Evolutionary conservation across 2,329 filamentous ascomycete species (phyloP), one percentile per base, ranked within the genome.

Genomic region (Ceratocystis colombiana): DNA sequence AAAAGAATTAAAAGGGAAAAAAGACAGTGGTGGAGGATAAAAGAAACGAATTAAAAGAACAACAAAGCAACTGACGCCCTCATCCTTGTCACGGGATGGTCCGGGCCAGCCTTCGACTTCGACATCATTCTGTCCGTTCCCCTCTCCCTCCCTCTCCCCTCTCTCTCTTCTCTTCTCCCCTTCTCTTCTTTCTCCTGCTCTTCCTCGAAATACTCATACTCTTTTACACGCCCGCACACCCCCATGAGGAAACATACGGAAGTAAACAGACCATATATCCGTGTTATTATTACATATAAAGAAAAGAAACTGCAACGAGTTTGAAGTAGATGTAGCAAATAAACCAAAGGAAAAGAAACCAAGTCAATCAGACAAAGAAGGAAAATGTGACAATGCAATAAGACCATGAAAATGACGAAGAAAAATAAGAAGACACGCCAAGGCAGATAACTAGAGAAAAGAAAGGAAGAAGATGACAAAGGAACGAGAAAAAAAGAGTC

Each of bases 331-430:
- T 59, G 15, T 59, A 37, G 10, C 20, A 44, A 22, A 62, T 33
- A 46, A 28, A n/a, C 33, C 5, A 45, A 62, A 64, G 45, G 15
- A 53, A 28, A 22, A n/a, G 46, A 41, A 41, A 55, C 10, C 25
- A 44, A 41, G 37, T 41, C 10, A 41, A 37, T 25, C 50, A 33
- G 46, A 22, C 17, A 64, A 22, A 15, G 33, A 20, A 64, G 33
- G 44, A 45, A 55, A 64, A 62, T 62, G 37, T 25, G 59, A 45
- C 8, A 10, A 62, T 44, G 59, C 30, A 62, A 6, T 50, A 41
- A 62, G 25, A 62, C 59, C 41, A 25, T 62, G 59, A 28, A 64
- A 45, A 61, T 62, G 22, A 33, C 33, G 44, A 67, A 28, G 20
- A 62, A 67, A 64, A 63, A 59, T 48, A 28, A 20, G 46, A 55